phyloP scores from a whole-genome alignment of 371 early-diverging fungal genomes.

The Apophysomyces trapeziformis region DNA sequence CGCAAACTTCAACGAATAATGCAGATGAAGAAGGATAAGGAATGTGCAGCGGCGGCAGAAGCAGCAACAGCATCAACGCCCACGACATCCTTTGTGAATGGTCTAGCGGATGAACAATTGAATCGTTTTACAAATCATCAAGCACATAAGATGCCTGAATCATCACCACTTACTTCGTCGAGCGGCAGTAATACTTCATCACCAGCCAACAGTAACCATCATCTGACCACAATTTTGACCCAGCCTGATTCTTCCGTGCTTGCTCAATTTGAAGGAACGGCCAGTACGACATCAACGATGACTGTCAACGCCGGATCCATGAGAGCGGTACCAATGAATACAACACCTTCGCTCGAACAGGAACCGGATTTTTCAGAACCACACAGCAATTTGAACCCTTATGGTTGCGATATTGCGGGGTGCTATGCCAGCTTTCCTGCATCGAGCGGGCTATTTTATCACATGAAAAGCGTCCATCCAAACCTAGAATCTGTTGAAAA shows the following conservation, averaged over 20 bases:
- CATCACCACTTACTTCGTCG: conserved; percentile 9
- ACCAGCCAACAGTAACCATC: neutral
- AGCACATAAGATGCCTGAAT: neutral
- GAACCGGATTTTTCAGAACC: conserved; percentile 8
- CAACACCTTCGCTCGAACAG: neutral
- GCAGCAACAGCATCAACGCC: conserved; percentile 21
- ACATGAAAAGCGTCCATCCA: conserved; percentile 68
- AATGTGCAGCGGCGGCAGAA: conserved; percentile 29
- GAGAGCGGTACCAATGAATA: neutral
- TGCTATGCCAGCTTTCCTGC: conserved; percentile 66
- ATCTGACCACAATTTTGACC: neutral
- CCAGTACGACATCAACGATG: neutral
- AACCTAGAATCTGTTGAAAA: conserved; percentile 44
- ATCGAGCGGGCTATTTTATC: conserved; percentile 67
- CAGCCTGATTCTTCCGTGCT: conserved; percentile 16
- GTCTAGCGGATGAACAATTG: conserved; percentile 30
- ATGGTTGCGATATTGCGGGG: conserved; percentile 69
- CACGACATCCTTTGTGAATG: conserved; percentile 26
- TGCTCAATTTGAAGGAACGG: conserved; percentile 17
- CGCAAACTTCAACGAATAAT: conserved; percentile 72
- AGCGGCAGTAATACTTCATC: neutral
- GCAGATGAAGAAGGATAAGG: conserved; percentile 58
- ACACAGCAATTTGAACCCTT: conserved; percentile 51
- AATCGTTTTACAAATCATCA: neutral
- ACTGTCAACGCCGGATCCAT: neutral